Percentiles rank a stretch among this genome's conserved stretches.
These are phyloP conservation scores for Meira miltonrushii DNA, from an alignment of 1,284 basidiomycete genomes.

Conservation along the genomic window DNA sequence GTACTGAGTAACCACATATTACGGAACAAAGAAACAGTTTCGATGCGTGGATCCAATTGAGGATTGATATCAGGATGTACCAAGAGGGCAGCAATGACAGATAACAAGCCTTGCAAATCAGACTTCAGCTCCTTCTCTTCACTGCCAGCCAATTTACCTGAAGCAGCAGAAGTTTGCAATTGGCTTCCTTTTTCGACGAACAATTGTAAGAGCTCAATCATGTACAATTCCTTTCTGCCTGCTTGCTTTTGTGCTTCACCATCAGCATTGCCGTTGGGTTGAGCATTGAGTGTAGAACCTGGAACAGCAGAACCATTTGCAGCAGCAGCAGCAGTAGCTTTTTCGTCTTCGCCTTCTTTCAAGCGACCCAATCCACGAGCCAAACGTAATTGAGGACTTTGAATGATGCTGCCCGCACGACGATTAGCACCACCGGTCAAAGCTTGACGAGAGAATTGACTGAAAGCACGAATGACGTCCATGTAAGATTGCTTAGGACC, in stretches of 20 bases:
- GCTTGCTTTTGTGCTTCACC: constrained; percentile 9
- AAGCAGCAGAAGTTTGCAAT: constrained; percentile 72
- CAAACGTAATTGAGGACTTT: constrained; percentile 34
- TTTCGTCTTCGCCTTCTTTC: constrained; percentile 13
- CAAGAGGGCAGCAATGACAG: constrained; percentile 86
- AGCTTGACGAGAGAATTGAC: constrained; percentile 74
- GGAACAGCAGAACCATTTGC: neutral
- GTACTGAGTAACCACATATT: constrained; percentile 92
- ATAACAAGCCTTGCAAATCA: constrained; percentile 59
- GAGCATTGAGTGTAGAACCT: neutral
- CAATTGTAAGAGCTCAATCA: constrained; percentile 76
- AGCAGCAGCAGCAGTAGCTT: neutral
- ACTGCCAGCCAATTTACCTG: constrained; percentile 43
- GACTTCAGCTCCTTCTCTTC: constrained; percentile 40
- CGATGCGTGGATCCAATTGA: constrained; percentile 60
- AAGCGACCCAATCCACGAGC: constrained; percentile 34
- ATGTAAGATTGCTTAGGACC: constrained; percentile 72
- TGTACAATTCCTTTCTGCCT: constrained; percentile 57
- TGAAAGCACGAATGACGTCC: constrained; percentile 80
- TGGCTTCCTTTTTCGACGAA: constrained; percentile 88
- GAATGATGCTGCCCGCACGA: constrained; percentile 47
- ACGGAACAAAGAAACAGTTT: constrained; percentile 76
- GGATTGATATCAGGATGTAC: constrained; percentile 69
- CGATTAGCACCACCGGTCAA: constrained; percentile 29
- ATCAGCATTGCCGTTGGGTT: constrained; percentile 8